Percentiles rank a stretch among this genome's conserved stretches.
phyloP scores from a whole-genome alignment of 2,329 filamentous ascomycete species.

The Xylariaceae sp. region DNA sequence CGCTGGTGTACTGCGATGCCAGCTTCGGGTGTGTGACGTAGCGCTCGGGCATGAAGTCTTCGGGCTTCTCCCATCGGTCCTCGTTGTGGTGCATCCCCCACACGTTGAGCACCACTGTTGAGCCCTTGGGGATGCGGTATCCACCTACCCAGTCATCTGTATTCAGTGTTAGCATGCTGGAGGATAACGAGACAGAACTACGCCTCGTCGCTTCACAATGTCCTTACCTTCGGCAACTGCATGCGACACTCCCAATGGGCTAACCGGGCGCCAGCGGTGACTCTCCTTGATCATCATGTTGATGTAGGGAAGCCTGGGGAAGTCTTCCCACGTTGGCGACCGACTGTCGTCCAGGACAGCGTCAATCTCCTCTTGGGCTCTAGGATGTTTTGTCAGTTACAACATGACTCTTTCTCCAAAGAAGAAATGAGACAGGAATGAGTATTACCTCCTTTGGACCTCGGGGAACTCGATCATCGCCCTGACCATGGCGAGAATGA shows the following conservation, averaged over 20 bases:
- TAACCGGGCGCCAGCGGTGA: conserved; percentile 37
- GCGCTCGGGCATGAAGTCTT: conserved; percentile 28
- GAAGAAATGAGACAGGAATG: background rate
- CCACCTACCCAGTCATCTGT: conserved; percentile 32
- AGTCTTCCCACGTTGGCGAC: conserved; percentile 35
- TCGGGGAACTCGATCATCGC: conserved; percentile 39
- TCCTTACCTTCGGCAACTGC: conserved; percentile 8
- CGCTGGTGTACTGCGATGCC: conserved; percentile 31
- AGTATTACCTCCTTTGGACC: conserved; percentile 23
- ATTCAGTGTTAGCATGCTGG: background rate
- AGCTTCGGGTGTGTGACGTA: conserved; percentile 25
- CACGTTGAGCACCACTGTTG: conserved; percentile 32
- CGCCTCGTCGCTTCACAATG: background rate
- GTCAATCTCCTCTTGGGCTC: conserved; percentile 39
- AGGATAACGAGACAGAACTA: too few relatives aligned
- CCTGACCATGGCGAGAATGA: conserved; percentile 33
- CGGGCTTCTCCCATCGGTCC: conserved; percentile 22
- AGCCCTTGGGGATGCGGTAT: conserved; percentile 36
- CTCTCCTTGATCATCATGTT: conserved; percentile 37
- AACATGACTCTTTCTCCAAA: background rate
- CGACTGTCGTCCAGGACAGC: conserved; percentile 32
- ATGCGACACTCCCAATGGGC: conserved; percentile 33
- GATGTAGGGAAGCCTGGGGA: conserved; percentile 36
- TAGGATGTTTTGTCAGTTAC: conserved; percentile 13
- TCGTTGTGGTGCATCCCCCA: conserved; percentile 33